Evolutionary conservation across 306 rosid species (phyloP).

Genomic region (Carpinus fangiana): DNA sequence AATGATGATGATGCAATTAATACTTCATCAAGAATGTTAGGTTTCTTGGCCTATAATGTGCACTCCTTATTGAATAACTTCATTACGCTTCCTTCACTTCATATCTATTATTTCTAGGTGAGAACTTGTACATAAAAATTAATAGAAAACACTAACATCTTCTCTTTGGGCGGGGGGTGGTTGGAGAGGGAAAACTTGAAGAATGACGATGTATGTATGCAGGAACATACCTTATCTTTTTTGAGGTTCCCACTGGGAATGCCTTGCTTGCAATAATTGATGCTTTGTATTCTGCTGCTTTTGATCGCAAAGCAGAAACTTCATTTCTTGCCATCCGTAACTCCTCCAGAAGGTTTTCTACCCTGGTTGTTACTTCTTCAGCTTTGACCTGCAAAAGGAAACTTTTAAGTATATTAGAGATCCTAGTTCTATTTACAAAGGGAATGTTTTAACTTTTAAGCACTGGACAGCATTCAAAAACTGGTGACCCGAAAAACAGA

Average conservation of each 20-base stretch:
- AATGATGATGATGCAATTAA: not conserved
- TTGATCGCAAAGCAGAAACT: conserved; percentile 68
- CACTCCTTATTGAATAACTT: not conserved
- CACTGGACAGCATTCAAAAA: not conserved
- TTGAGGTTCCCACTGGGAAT: conserved; percentile 62
- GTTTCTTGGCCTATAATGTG: conserved; percentile 1
- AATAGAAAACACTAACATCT: not conserved
- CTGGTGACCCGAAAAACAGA: not conserved
- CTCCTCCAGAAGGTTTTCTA: conserved; percentile 81
- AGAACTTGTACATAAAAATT: not conserved
- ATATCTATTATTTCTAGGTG: not conserved
- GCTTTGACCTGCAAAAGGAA: conserved; percentile 75
- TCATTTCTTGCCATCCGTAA: conserved; percentile 69
- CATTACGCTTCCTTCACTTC: not conserved
- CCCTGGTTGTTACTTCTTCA: conserved; percentile 78
- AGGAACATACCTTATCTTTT: conserved; percentile 61
- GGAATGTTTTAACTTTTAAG: not conserved
- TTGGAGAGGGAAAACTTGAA: not conserved
- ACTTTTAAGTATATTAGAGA: conserved; percentile 2
- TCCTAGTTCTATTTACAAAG: conserved; percentile 10
- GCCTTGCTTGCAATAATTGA: conserved; percentile 64
- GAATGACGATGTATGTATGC: not conserved
- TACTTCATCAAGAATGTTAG: not conserved
- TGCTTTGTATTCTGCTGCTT: conserved; percentile 80
- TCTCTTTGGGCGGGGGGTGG: not conserved